Evolutionary conservation across 2,329 filamentous ascomycete species (phyloP), one percentile per base, ranked within the genome.

Genomic region (Sporothrix mexicana): DNA sequence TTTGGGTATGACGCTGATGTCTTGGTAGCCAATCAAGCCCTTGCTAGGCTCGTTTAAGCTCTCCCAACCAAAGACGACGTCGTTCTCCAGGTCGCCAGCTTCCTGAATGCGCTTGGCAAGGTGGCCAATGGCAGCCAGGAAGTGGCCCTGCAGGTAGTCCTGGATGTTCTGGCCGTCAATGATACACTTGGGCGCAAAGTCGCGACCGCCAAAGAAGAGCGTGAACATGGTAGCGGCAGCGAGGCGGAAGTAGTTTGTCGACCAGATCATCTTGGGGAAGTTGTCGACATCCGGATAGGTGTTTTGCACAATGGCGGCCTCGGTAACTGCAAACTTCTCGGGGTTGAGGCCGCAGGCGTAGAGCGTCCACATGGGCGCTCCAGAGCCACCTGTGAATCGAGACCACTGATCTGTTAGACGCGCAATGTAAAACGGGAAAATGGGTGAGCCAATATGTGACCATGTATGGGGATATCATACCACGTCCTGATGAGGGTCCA

Each of bases 251-350:
- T 99, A 99, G 80, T 99, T 99, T 69, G 97, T 98, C 17, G 95
- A 94, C 96, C 96, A 99, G 73, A 98, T 95, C 97, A 99, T 99
- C 84, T 98, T 98, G 30, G 96, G 96, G 76, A 95, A 99, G 0
- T 91, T 87, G 36, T 91, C 91, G 9, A 95, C 94, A 23, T 97
- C 88, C 10, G 93, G 90, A 79, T 93, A 98, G 1, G 93, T 97
- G 79, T 98, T 99, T 70, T 99, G 96, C 7, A 99, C 95, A 74
- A 98, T 88, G 51, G 96, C 94, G 3, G 95, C 95, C 82, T 98
- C 92, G 15, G 95, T 99, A 23, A 89, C 90, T 70, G 91, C 90
- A 79, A 99, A 98, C 76, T 88, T 91, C 80, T 91, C 87, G 0
- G 96, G 96, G 79, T 99, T 93, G 64, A 99, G 85, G 9, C 96